A percentile compares a stretch with the other conserved stretches of the same genome.
These are phyloP conservation scores for Podosphaera aphanis DNA, from an alignment of 2,329 filamentous ascomycete genomes.

Conservation along the genomic window DNA sequence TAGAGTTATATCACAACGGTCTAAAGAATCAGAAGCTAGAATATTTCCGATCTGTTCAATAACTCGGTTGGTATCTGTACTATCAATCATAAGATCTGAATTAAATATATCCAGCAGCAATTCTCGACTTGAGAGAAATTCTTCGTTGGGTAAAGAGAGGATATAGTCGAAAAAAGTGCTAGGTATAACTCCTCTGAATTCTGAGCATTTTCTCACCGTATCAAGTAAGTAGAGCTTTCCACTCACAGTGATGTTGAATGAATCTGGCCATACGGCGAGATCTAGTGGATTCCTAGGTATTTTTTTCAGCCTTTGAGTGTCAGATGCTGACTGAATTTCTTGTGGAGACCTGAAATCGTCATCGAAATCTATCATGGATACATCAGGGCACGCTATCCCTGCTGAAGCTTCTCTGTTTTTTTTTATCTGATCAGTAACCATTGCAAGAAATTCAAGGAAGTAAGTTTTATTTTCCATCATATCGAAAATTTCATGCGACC, in stretches of 20 bases:
- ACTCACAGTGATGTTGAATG: conserved; percentile 10
- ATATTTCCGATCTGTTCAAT: conserved; percentile 28
- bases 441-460: conserved; percentile 10
- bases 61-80: conserved; percentile 23
- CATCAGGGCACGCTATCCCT: conserved; percentile 14
- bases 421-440: conserved; percentile 8
- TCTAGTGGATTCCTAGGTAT: conserved; percentile 20
- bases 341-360: conserved; percentile 22
- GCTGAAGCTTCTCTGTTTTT: conserved; percentile 3
- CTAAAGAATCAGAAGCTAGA: conserved; percentile 34
- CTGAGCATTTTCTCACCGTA: conserved; percentile 6
- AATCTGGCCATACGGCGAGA: conserved; percentile 9
- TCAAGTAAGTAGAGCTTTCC: conserved; percentile 10
- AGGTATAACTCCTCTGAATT: conserved; percentile 23
- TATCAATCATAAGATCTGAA: conserved; percentile 27
- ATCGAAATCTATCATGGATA: conserved; percentile 44
- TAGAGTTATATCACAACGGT: conserved; percentile 52
- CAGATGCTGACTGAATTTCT: conserved; percentile 30
- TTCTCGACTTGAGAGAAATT: conserved; percentile 27
- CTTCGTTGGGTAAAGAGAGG: conserved; percentile 25
- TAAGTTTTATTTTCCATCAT: conserved; percentile 7
- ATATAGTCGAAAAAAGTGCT: conserved; percentile 26
- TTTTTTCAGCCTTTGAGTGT: conserved; percentile 19
- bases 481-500: conserved; percentile 5
- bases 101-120: conserved; percentile 28